A percentile compares a stretch with the other conserved stretches of the same genome.
Conservation (phyloP, 805 yeast species). For the Ogataea naganishii region DNA sequence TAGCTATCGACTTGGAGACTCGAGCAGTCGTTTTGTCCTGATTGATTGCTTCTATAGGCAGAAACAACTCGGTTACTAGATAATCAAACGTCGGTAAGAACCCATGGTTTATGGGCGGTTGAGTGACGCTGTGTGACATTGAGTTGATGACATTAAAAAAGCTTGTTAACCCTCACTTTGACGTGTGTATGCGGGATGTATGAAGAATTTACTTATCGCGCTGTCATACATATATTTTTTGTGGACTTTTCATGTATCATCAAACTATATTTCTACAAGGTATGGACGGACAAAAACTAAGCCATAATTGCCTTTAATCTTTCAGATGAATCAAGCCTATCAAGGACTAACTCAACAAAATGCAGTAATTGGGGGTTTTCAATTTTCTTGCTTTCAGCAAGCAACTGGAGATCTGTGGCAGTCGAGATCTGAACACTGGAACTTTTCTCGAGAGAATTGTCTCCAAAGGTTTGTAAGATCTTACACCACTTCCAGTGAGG, state of each 20-base stretch:
- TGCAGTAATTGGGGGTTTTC: conserved; percentile 29
- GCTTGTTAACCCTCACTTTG: too few relatives aligned
- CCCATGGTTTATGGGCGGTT: conserved; percentile 28
- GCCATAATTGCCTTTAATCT: conserved; percentile 35
- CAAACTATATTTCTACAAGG: too few relatives aligned
- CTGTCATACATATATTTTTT: too few relatives aligned
- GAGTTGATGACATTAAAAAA: too few relatives aligned
- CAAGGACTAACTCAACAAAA: conserved; percentile 53
- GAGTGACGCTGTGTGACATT: too few relatives aligned
- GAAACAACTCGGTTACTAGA: conserved; percentile 32
- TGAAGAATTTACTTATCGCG: too few relatives aligned
- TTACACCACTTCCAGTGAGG: conserved; percentile 59
- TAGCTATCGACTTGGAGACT: conserved; percentile 7
- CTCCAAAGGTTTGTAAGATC: conserved; percentile 63
- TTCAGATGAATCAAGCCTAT: conserved; percentile 54
- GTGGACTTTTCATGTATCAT: too few relatives aligned
- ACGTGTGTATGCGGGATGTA: too few relatives aligned
- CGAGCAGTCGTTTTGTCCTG: conserved; percentile 13
- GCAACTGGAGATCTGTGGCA: conserved; percentile 25
- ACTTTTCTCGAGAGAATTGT: conserved; percentile 23
- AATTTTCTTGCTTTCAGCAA: conserved; percentile 26
- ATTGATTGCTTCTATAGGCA: conserved; percentile 28
- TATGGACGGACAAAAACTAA: too few relatives aligned
- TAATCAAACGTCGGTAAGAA: conserved; percentile 32
- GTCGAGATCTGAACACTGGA: conserved; percentile 26